Conservation (phyloP, 208 protist species). For the Leptomonas pyrrhocoris region DNA sequence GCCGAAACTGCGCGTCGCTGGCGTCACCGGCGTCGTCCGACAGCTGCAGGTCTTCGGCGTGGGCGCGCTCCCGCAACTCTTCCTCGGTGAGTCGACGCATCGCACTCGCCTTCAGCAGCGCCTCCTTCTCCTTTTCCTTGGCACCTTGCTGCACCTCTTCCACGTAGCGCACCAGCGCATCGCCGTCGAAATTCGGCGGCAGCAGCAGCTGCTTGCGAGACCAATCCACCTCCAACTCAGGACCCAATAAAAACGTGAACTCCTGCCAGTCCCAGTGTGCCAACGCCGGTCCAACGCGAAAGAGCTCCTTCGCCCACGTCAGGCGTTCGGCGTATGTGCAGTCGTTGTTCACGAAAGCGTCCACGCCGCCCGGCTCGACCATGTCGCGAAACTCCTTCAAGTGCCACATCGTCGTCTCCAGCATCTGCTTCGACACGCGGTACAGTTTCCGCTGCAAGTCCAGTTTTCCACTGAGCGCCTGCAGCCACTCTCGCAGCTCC, state of each 20-base stretch:
- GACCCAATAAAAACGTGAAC: slow-evolving; percentile 83
- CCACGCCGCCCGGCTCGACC: slow-evolving; percentile 79
- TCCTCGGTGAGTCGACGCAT: slow-evolving; percentile 49
- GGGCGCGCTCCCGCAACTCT: slow-evolving; percentile 42
- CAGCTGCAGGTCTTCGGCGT: slow-evolving; percentile 65
- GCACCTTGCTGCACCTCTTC: slow-evolving; percentile 82
- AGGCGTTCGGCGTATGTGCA: slow-evolving; percentile 91
- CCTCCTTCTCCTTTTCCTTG: slow-evolving; percentile 60
- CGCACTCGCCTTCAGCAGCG: slow-evolving; percentile 68
- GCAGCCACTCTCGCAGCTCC: slow-evolving; percentile 73
- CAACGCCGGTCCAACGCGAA: slow-evolving; percentile 73
- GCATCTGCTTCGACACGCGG: slow-evolving; percentile 80
- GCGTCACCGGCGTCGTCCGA: not conserved
- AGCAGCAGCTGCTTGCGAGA: slow-evolving; percentile 60
- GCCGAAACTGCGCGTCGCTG: slow-evolving; percentile 9
- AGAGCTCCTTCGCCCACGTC: slow-evolving; percentile 89
- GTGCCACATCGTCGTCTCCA: slow-evolving; percentile 92
- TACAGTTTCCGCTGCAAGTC: slow-evolving; percentile 85
- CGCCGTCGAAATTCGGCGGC: slow-evolving; percentile 89
- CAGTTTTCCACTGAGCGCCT: slow-evolving; percentile 72
- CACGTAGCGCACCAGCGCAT: slow-evolving; percentile 85
- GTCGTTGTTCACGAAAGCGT: slow-evolving; percentile 85
- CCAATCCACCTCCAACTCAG: slow-evolving; percentile 88
- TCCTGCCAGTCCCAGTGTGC: slow-evolving; percentile 91
- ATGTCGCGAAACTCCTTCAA: slow-evolving; percentile 85